Percentiles rank a stretch among this genome's conserved stretches.
Evolutionary conservation across 2,329 filamentous ascomycete genomes (phyloP).

Genomic region (Cordyceps fumosorosea): DNA sequence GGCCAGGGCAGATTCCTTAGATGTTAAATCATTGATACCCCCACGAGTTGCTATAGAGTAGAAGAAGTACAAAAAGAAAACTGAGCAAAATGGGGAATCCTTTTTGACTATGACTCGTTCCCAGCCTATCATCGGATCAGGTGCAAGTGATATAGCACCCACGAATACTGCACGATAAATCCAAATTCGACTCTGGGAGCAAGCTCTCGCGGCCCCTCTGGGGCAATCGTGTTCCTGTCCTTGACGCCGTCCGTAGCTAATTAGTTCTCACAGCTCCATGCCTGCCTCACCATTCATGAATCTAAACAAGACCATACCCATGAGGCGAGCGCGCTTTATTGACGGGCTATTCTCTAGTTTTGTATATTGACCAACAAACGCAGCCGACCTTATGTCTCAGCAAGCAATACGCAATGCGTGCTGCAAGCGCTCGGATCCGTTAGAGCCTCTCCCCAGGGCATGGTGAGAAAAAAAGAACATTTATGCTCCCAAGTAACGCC

Average conservation of each 20-base stretch:
- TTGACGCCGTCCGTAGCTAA: not conserved
- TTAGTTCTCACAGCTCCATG: not conserved
- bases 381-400: not conserved
- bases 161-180: not conserved
- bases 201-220: not conserved
- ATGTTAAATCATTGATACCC: not conserved
- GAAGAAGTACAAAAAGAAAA: not conserved
- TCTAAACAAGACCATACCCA: not conserved
- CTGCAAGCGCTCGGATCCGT: not conserved
- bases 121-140: not conserved
- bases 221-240: not conserved
- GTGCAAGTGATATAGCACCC: conserved; percentile 1
- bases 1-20: not conserved
- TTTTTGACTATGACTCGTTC: not conserved
- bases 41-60: not conserved
- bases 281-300: not conserved
- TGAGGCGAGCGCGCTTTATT: not conserved
- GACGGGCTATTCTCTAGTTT: not conserved
- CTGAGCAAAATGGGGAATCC: not conserved
- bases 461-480: not conserved
- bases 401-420: not conserved
- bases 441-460: not conserved
- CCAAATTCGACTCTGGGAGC: not conserved
- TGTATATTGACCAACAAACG: not conserved
- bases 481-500: conserved; percentile 12